phyloP scores from a whole-genome alignment of 2,329 filamentous ascomycete species.

The Diaporthe batatas region DNA sequence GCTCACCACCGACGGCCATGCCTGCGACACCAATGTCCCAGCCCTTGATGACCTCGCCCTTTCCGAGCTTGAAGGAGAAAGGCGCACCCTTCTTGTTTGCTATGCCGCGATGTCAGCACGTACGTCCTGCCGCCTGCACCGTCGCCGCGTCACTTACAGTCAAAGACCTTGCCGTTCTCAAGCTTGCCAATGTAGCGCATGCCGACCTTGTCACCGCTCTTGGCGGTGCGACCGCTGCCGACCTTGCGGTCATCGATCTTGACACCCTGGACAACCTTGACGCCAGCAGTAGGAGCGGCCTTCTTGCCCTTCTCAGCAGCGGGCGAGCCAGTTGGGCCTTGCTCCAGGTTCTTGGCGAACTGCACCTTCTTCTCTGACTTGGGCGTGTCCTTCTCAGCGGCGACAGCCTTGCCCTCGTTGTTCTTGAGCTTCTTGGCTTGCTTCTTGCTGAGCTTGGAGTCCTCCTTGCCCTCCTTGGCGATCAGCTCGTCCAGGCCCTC shows the following conservation, averaged over 20 bases:
- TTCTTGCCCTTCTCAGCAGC: conserved; percentile 56
- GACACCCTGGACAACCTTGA: conserved; percentile 88
- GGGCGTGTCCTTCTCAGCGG: conserved; percentile 66
- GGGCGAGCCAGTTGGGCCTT: conserved; percentile 86
- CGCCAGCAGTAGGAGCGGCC: conserved; percentile 62
- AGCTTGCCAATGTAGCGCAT: conserved; percentile 99
- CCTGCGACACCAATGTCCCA: conserved; percentile 96
- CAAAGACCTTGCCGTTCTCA: conserved; percentile 93
- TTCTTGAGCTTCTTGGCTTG: conserved; percentile 99
- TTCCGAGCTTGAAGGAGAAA: conserved; percentile 94
- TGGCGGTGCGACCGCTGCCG: conserved; percentile 85
- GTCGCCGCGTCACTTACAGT: conserved; percentile 72
- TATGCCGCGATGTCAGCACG: conserved; percentile 53
- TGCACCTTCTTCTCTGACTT: conserved; percentile 94
- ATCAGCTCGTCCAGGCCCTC: conserved; percentile 88
- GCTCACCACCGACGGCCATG: conserved; percentile 94
- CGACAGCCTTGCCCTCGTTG: conserved; percentile 91
- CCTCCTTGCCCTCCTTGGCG: conserved; percentile 76
- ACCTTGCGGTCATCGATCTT: conserved; percentile 96
- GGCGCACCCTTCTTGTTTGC: conserved; percentile 99
- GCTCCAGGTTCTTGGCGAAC: conserved; percentile 98
- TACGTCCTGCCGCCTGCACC: neutral
- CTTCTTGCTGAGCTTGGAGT: conserved; percentile 91
- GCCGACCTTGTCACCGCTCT: conserved; percentile 90
- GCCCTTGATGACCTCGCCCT: conserved; percentile 97